These are phyloP conservation scores for Asterochloris sp. DNA, from an alignment of 139 green algal genomes.

Conservation along the genomic window DNA sequence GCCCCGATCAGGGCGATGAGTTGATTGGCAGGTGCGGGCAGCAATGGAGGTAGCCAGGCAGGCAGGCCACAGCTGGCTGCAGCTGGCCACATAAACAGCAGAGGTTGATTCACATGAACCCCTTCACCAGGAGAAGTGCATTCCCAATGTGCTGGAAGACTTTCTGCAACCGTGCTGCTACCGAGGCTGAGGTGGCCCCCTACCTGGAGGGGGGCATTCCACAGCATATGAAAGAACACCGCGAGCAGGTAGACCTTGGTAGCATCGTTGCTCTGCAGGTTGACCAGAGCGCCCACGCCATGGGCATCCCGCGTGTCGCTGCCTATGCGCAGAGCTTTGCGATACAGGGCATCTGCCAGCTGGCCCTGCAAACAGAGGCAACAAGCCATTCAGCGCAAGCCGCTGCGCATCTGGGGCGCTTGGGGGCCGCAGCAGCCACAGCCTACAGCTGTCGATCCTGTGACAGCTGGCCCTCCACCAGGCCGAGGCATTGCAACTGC, in stretches of 20 bases:
- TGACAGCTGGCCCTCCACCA: neutral
- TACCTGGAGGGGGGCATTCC: conserved; percentile 57
- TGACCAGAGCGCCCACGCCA: conserved; percentile 66
- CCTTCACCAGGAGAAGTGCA: no score
- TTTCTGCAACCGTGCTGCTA: no score
- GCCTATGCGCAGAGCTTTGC: conserved; percentile 68
- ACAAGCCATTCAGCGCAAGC: no score
- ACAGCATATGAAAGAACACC: conserved; percentile 84
- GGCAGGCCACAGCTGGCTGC: no score
- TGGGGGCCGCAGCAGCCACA: neutral
- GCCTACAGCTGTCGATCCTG: neutral
- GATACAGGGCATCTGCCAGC: conserved; percentile 73
- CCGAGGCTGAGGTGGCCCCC: no score
- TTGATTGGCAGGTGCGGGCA: no score
- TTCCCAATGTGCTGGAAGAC: no score
- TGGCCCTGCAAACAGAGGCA: conserved; percentile 2
- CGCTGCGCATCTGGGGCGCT: neutral
- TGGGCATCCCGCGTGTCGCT: conserved; percentile 42
- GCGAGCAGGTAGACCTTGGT: conserved; percentile 78
- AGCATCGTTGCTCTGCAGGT: conserved; percentile 86
- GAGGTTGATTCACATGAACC: no score
- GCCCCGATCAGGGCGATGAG: no score
- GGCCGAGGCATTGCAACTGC: neutral
- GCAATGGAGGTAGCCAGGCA: no score
- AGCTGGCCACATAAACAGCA: no score